Percentiles rank a stretch among this genome's conserved stretches.
Conservation (phyloP, 1,284 basidiomycete genomes). For the Taiwanofungus camphoratus region DNA sequence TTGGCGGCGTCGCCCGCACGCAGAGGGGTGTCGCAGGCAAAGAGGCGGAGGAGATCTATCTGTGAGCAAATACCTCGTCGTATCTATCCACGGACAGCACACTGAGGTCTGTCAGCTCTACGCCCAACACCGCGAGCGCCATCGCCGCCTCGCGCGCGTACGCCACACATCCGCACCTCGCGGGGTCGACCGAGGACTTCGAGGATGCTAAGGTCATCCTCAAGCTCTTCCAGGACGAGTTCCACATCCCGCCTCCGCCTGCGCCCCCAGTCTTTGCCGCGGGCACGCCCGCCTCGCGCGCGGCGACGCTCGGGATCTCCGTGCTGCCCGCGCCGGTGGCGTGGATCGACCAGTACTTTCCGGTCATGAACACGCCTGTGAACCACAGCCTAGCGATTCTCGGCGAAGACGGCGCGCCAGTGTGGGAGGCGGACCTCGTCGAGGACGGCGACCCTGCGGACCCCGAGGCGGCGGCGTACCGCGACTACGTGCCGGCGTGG, state of each 20-base stretch:
- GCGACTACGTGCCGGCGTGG: constrained; percentile 54
- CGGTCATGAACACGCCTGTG: constrained; percentile 73
- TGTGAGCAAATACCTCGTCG: constrained; percentile 19
- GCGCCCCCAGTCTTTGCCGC: constrained; percentile 53
- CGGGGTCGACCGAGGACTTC: constrained; percentile 61
- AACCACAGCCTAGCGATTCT: constrained; percentile 60
- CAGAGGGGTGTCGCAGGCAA: constrained; percentile 4
- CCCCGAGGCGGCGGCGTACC: constrained; percentile 56
- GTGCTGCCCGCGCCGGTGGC: constrained; percentile 47
- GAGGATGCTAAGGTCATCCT: constrained; percentile 60
- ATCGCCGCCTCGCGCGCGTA: constrained; percentile 50
- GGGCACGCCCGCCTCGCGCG: constrained; percentile 57
- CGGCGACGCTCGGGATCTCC: constrained; percentile 53
- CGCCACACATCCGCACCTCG: constrained; percentile 68
- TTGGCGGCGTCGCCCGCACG: constrained; percentile 1
- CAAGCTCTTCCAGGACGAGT: constrained; percentile 54
- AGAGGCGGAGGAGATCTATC: constrained; percentile 19
- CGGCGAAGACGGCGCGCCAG: constrained; percentile 43
- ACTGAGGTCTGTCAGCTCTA: constrained; percentile 37
- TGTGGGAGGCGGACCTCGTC: constrained; percentile 67
- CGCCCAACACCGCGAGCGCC: constrained; percentile 52
- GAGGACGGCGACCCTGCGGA: constrained; percentile 65
- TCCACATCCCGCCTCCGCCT: constrained; percentile 42
- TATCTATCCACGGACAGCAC: neutral
- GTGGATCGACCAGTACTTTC: constrained; percentile 82